These are phyloP conservation scores for Aspergillus sp. DNA, from an alignment of 2,329 filamentous ascomycete species.

Conservation along the genomic window DNA sequence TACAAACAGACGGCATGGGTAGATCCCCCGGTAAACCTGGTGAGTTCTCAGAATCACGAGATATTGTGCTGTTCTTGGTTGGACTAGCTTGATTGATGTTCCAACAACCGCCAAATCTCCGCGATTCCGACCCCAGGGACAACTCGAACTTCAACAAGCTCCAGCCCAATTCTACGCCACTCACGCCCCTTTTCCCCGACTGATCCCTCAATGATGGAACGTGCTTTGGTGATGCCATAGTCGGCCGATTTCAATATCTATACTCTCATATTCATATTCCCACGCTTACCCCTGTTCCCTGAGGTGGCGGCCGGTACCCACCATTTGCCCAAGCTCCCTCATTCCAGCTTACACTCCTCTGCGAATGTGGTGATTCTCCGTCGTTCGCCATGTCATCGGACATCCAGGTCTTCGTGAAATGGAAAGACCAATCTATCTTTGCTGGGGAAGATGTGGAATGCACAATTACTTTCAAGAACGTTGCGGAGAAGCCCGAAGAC, in stretches of 20 bases:
- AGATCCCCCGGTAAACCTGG: neutral
- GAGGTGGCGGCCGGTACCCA: conserved; percentile 21
- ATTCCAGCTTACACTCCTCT: conserved; percentile 18
- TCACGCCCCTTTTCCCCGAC: neutral
- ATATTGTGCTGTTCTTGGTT: neutral
- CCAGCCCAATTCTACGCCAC: neutral
- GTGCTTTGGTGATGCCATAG: conserved; percentile 27
- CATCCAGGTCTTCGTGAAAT: conserved; percentile 93
- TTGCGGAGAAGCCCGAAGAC: conserved; percentile 50
- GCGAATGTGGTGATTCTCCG: conserved; percentile 34
- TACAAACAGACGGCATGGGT: neutral
- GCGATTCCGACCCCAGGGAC: neutral
- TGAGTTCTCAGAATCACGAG: neutral
- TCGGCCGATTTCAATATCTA: conserved; percentile 13
- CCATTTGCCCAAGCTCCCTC: conserved; percentile 20
- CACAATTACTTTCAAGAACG: conserved; percentile 93
- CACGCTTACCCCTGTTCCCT: neutral
- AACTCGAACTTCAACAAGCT: conserved; percentile 1
- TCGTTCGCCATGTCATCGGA: conserved; percentile 59
- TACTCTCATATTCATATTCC: conserved; percentile 11
- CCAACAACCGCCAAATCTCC: neutral
- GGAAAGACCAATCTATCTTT: conserved; percentile 92
- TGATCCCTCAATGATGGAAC: conserved; percentile 18
- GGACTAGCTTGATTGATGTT: neutral
- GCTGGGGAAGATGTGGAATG: conserved; percentile 95